Percentiles rank a stretch among this genome's conserved stretches.
phyloP scores from a whole-genome alignment of 805 yeast genomes.

The Lipomyces spencermartinsiae region DNA sequence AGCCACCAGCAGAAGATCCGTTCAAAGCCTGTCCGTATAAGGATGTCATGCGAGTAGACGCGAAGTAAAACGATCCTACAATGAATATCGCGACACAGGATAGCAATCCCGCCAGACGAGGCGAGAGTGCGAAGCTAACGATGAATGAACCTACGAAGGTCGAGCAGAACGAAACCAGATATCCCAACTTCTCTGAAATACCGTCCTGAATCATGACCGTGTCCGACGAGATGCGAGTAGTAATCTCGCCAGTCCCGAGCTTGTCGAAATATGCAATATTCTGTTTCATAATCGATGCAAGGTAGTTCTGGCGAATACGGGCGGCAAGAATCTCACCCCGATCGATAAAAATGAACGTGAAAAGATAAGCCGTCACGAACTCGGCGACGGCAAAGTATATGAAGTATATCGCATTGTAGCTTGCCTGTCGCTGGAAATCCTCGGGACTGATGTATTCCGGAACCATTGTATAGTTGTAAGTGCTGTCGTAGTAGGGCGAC shows the following conservation, averaged over 20 bases:
- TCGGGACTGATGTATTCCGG: conserved; percentile 34
- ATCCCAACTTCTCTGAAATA: conserved; percentile 51
- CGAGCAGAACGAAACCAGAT: conserved; percentile 48
- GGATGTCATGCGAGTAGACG: conserved; percentile 38
- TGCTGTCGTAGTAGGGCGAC: conserved; percentile 21
- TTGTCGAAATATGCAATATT: conserved; percentile 52
- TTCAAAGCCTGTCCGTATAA: conserved; percentile 31
- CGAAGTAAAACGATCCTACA: conserved; percentile 45
- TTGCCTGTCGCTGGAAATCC: conserved; percentile 46
- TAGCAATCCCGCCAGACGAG: conserved; percentile 46
- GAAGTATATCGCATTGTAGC: conserved; percentile 49
- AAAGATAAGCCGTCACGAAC: conserved; percentile 40
- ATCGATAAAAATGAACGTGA: conserved; percentile 48
- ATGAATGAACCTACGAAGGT: conserved; percentile 50
- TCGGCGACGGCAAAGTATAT: conserved; percentile 51
- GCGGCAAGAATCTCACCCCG: conserved; percentile 52
- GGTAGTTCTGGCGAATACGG: conserved; percentile 48
- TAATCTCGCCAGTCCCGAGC: conserved; percentile 53
- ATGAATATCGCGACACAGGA: conserved; percentile 41
- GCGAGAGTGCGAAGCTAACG: conserved; percentile 48
- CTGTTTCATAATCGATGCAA: conserved; percentile 49
- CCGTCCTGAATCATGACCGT: conserved; percentile 52
- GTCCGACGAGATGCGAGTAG: conserved; percentile 52
- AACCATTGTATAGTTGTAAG: conserved; percentile 32
- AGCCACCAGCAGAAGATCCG: conserved; percentile 39